Evolutionary conservation across 495 filamentous ascomycete species (phyloP), one percentile per base, ranked within the genome.

Genomic region (Parathielavia appendiculata): DNA sequence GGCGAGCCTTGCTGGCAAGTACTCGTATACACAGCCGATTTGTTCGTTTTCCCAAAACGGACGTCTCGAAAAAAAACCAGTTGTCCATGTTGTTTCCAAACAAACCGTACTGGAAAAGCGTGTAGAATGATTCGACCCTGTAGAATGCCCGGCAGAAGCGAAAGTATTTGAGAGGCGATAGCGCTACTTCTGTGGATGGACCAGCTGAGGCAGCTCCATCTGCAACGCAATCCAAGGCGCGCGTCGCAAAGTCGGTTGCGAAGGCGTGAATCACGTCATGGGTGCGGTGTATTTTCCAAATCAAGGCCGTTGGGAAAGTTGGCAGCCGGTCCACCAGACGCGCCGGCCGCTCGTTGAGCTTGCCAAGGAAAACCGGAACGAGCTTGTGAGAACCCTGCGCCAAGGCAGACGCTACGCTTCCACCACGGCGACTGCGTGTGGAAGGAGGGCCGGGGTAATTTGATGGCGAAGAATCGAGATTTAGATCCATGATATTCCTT

Each of bases 391-490:
- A 12, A 47, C 10, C n/a, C n/a, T n/a, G 20, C 22, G 45, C 5
- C 22, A 23, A n/a, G 45, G 45, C 45, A 47, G 11, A 47, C 45
- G 45, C 23, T 22, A 32, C 1, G 40, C 40, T 14, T 55, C 53
- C 16, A 36, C 13, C 41, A 55, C 1, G 16, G 39, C 26, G 22
- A 55, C 53, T 11, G 53, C 19, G 16, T 45, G 14, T 12, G 53
- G 53, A 13, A 55, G 22, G 41, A 55, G 39, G 7, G 38, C 53
- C 23, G 53, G 53, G 2, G 40, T 46, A 11, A 55, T 44, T 41
- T 55, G 40, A 35, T 20, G 38, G n/a, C 53, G 53, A 30, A 55
- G 22, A 23, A 46, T 36, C 6, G 40, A 55, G 22, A 13, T 23
- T 14, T 45, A 13, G 16, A 55, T 13, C 40, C 53, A 46, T 32